Conservation (phyloP, 2,329 filamentous ascomycete genomes). For the Trichoderma aggressivum region DNA sequence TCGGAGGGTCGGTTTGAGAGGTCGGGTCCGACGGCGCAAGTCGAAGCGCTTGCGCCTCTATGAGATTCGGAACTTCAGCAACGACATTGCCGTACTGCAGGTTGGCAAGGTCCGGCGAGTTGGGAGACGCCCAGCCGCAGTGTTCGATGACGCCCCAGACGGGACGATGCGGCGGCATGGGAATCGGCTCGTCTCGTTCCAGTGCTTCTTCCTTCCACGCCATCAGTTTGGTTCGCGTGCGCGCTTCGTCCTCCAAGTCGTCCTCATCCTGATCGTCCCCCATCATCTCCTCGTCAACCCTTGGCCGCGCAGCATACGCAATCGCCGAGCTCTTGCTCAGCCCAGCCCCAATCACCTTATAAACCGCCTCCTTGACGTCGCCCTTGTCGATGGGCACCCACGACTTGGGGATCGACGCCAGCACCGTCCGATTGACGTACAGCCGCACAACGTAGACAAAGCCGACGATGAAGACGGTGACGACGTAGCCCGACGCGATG, state of each 20-base stretch:
- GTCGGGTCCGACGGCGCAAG: conserved; percentile 60
- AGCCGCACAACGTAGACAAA: conserved; percentile 82
- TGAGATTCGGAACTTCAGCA: conserved; percentile 78
- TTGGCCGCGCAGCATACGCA: conserved; percentile 60
- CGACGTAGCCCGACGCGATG: conserved; percentile 70
- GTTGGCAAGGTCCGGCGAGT: conserved; percentile 68
- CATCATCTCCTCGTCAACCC: conserved; percentile 24
- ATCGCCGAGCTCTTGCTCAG: conserved; percentile 76
- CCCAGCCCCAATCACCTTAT: conserved; percentile 69
- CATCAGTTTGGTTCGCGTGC: neutral
- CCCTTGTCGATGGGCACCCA: conserved; percentile 85
- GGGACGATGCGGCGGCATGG: conserved; percentile 49
- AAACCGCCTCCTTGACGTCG: conserved; percentile 72
- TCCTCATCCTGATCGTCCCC: neutral
- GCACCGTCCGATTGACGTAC: conserved; percentile 76
- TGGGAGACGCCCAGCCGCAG: conserved; percentile 82
- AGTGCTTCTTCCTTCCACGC: conserved; percentile 22
- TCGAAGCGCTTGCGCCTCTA: conserved; percentile 90
- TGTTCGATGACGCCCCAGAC: conserved; percentile 85
- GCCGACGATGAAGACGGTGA: conserved; percentile 65
- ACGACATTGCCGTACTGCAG: conserved; percentile 82
- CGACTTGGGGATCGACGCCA: conserved; percentile 79
- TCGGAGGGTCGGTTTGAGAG: conserved; percentile 37
- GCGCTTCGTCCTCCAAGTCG: conserved; percentile 21
- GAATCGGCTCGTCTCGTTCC: conserved; percentile 40